Conservation (phyloP, 2,329 filamentous ascomycete species). For the Fusarium vanettenii region DNA sequence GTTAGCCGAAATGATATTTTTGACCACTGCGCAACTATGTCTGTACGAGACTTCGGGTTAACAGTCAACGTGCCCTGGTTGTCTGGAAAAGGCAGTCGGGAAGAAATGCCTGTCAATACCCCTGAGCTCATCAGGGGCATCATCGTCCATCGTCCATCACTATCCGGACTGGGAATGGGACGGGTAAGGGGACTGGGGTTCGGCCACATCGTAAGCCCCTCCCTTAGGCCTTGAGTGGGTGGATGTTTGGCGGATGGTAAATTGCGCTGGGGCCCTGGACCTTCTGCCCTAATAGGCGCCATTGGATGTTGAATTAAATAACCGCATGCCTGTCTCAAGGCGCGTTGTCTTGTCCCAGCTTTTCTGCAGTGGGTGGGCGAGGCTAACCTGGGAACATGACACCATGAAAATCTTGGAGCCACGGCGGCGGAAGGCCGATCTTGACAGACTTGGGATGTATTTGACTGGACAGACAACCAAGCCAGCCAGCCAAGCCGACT, state of each 20-base stretch:
- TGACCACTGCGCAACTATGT: constrained; percentile 7
- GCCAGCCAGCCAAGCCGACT: not conserved
- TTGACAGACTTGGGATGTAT: not conserved
- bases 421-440: constrained; percentile 1
- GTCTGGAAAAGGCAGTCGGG: not conserved
- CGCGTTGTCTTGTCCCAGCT: not conserved
- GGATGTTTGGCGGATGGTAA: constrained; percentile 39
- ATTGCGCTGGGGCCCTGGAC: constrained; percentile 35
- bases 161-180: constrained; percentile 28
- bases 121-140: constrained; percentile 32
- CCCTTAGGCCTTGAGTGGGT: constrained; percentile 14
- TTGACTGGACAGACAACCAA: not conserved
- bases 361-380: not conserved
- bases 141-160: constrained; percentile 6
- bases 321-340: not conserved
- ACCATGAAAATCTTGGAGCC: constrained; percentile 26
- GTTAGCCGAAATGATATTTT: constrained; percentile 4
- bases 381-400: constrained; percentile 1
- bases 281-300: constrained; percentile 2
- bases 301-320: not conserved
- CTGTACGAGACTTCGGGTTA: constrained; percentile 5
- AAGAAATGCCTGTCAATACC: constrained; percentile 3
- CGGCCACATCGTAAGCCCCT: constrained; percentile 15
- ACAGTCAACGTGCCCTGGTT: not conserved
- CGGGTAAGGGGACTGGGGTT: constrained; percentile 16